Evolutionary conservation across 306 rosid species (phyloP).

Genomic region (Alnus glutinosa): DNA sequence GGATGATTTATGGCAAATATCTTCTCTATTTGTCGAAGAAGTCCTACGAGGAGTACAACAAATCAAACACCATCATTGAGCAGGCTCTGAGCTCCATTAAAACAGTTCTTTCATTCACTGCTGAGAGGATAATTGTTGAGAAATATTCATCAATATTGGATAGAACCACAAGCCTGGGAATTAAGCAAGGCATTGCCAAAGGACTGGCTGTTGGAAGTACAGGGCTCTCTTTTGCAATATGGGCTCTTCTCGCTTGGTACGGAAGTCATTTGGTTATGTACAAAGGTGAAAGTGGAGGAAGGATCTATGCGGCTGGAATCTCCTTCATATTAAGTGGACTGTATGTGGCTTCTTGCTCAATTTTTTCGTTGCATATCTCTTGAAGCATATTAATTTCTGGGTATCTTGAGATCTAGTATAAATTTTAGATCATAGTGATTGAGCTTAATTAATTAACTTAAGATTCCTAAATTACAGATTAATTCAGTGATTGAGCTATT

Average conservation of each 20-base stretch:
- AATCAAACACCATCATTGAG: conserved; percentile 68
- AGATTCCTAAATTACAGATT: no score
- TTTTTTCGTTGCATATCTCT: conserved; percentile 7
- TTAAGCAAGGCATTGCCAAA: conserved; percentile 87
- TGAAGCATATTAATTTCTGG: background rate
- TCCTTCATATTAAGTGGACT: conserved; percentile 85
- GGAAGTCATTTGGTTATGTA: conserved; percentile 92
- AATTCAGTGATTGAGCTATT: no score
- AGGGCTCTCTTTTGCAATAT: conserved; percentile 76
- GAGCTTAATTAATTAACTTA: no score
- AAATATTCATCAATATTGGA: conserved; percentile 66
- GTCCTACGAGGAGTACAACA: conserved; percentile 55
- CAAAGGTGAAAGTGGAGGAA: conserved; percentile 88
- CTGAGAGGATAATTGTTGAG: conserved; percentile 62
- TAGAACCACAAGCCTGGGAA: conserved; percentile 67
- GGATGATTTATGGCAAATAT: conserved; percentile 83
- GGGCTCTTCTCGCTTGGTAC: conserved; percentile 98
- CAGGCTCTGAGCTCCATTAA: conserved; percentile 83
- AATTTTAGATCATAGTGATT: no score
- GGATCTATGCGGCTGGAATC: conserved; percentile 84
- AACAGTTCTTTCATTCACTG: conserved; percentile 84
- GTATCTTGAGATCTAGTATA: background rate
- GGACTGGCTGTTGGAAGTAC: conserved; percentile 89
- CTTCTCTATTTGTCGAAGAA: conserved; percentile 59
- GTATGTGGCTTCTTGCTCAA: conserved; percentile 42